These are phyloP conservation scores for Aristolochia contorta DNA, from an alignment of 164 flowering plant species.

Conservation along the genomic window DNA sequence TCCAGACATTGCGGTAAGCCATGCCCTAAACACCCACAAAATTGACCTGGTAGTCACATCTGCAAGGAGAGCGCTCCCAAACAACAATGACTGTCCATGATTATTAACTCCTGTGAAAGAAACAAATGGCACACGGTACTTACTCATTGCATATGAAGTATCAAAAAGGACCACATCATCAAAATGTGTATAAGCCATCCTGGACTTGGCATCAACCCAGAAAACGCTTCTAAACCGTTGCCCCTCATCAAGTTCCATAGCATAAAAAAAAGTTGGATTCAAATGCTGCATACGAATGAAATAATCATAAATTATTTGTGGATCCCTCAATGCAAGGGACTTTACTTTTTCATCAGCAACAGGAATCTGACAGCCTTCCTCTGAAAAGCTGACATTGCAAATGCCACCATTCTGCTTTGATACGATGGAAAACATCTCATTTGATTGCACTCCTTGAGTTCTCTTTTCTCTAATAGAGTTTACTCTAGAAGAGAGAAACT, in stretches of 20 bases:
- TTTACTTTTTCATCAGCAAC: conserved; percentile 41
- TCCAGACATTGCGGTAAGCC: conserved; percentile 76
- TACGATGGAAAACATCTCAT: conserved; percentile 66
- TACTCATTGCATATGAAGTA: conserved; percentile 29
- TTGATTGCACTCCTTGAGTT: conserved; percentile 38
- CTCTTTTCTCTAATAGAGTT: conserved; percentile 3
- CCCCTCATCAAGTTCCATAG: conserved; percentile 29
- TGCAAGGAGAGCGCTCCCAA: conserved; percentile 80
- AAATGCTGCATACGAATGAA: conserved; percentile 26
- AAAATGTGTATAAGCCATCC: conserved; percentile 27
- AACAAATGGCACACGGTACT: conserved; percentile 29
- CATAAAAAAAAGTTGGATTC: conserved; percentile 30
- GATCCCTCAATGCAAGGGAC: conserved; percentile 52
- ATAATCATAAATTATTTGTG: conserved; percentile 54
- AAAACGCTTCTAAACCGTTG: conserved; percentile 26
- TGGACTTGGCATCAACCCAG: conserved; percentile 30
- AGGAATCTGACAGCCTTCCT: conserved; percentile 67
- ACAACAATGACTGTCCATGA: conserved; percentile 43
- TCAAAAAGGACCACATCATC: conserved; percentile 40
- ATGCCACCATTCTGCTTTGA: conserved; percentile 66
- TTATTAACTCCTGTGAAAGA: conserved; percentile 42
- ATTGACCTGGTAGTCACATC: conserved; percentile 73
- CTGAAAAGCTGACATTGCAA: conserved; percentile 66
- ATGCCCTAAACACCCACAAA: conserved; percentile 70
- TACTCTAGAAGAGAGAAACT: background rate